phyloP scores from a whole-genome alignment of 1,139 yeast genomes.

The Zygoascus meyerae region DNA sequence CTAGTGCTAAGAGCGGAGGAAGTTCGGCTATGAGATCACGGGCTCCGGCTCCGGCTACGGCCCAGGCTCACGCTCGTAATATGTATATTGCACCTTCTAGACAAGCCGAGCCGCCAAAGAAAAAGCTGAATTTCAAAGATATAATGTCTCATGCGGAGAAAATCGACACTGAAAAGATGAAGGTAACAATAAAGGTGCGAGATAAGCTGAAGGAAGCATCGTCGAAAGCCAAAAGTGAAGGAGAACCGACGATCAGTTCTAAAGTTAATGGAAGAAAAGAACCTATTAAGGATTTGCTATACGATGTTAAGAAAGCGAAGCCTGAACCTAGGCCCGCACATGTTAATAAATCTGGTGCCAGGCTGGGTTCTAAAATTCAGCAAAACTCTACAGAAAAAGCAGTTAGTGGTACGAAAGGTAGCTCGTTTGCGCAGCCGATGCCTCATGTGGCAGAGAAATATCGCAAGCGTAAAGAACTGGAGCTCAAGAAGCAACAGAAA shows the following conservation, averaged over 20 bases:
- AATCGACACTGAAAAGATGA: slow-evolving; percentile 34
- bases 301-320: background rate
- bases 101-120: slow-evolving; percentile 11
- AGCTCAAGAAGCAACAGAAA: slow-evolving; percentile 7
- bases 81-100: slow-evolving; percentile 1
- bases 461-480: slow-evolving; percentile 11
- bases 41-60: slow-evolving; percentile 1
- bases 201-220: background rate
- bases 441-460: slow-evolving; percentile 15
- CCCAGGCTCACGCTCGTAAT: background rate
- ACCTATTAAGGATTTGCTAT: background rate
- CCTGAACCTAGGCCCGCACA: background rate
- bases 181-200: slow-evolving; percentile 31
- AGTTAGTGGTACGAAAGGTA: background rate
- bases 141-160: slow-evolving; percentile 36
- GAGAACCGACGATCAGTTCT: no score
- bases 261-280: background rate
- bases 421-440: slow-evolving; percentile 19
- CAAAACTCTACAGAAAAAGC: background rate
- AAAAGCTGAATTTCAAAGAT: slow-evolving; percentile 33
- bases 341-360: background rate
- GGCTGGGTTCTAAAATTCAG: background rate
- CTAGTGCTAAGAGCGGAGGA: slow-evolving; percentile 5
- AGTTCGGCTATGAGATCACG: slow-evolving; percentile 3
- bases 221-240: no score